Base-by-base conservation (phyloP, 2,329 filamentous ascomycete species). In the Sarocladium strictum region DNA sequence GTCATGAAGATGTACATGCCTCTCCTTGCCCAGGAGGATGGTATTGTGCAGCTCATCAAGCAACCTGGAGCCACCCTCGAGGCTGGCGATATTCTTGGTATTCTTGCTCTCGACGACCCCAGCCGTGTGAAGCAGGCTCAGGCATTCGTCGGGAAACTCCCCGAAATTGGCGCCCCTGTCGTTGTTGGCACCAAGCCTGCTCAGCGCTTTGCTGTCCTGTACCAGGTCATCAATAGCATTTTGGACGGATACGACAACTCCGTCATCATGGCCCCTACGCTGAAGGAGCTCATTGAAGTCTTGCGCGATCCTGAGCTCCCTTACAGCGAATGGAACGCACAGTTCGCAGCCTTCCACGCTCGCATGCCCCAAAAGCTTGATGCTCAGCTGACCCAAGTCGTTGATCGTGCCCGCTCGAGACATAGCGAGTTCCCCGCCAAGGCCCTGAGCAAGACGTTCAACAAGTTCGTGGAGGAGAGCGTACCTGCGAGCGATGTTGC, bases 1-100 rank as follows among this genome's bases (percentile, higher is more conserved):
- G 94, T 99, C 73, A 99, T 99, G 94, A 99, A 99, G 82, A 99
- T 99, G 94, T 97, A 97, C 81, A 99, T 99, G 94, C 94, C 94
- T 65, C 80, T 99, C 54, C 82, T 99, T 58, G 89, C 94, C 2
- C 87, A 92, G 68, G 94, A 99, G 71, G 94, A 96, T 64, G 94
- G 94, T 77, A 82, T 96, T 54, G 93, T 99, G 55, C 94, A 97
- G 76, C 83, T 99, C 65, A 96, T 99, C 79, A 99, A 99, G 83
- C 94, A 97, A 76, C 94, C 94, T 59, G 94, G 94, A 70, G 89
- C 94, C n/a, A 95, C 91, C 17, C 87, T 99, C 49, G 92, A 97
- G 72, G 94, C 94, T 67, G 94, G 94, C 72, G 94, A 99, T 69
- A 97, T 99, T 57, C 84, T 99, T n/a, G 94, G 92, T 76, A 97